Conservation (phyloP, 768 basidiomycete species). For the Boletus eberwhitei region DNA sequence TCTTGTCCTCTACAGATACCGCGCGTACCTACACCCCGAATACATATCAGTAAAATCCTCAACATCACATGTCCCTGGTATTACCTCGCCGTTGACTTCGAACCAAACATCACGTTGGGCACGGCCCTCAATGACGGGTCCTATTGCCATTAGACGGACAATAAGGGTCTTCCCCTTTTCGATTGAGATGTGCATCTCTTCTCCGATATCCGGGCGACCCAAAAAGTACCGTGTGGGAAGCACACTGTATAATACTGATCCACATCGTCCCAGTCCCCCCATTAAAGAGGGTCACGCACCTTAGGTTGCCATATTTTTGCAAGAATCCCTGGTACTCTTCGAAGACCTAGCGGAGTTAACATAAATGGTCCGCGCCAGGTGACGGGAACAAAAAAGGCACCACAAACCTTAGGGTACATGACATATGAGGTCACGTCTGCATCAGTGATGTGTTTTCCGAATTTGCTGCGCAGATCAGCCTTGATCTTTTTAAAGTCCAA, state of each 20-base stretch:
- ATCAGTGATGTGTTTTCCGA: conserved; percentile 92
- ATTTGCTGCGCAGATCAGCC: conserved; percentile 86
- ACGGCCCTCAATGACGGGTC: conserved; percentile 86
- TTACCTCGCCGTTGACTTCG: conserved; percentile 93
- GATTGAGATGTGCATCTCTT: conserved; percentile 96
- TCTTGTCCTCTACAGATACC: conserved; percentile 93
- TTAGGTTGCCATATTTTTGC: conserved; percentile 92
- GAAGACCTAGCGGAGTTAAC: conserved; percentile 63
- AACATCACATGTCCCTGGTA: conserved; percentile 13
- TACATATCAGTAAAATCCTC: conserved; percentile 15
- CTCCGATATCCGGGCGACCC: conserved; percentile 83
- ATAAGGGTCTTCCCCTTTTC: conserved; percentile 97
- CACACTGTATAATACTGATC: conserved; percentile 52
- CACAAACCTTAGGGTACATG: conserved; percentile 94
- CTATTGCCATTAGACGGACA: conserved; percentile 92
- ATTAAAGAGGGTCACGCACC: conserved; percentile 44
- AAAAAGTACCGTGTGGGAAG: conserved; percentile 97
- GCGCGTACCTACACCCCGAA: conserved; percentile 70
- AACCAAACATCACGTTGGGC: conserved; percentile 98
- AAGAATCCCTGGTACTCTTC: conserved; percentile 96
- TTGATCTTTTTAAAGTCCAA: conserved; percentile 97
- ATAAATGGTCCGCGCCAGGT: conserved; percentile 4
- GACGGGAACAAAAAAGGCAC: conserved; percentile 4
- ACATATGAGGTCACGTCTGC: conserved; percentile 91
- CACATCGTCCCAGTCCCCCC: conserved; percentile 3